phyloP scores from a whole-genome alignment of 371 early-diverging fungal species.

The Dichotomocladium elegans region DNA sequence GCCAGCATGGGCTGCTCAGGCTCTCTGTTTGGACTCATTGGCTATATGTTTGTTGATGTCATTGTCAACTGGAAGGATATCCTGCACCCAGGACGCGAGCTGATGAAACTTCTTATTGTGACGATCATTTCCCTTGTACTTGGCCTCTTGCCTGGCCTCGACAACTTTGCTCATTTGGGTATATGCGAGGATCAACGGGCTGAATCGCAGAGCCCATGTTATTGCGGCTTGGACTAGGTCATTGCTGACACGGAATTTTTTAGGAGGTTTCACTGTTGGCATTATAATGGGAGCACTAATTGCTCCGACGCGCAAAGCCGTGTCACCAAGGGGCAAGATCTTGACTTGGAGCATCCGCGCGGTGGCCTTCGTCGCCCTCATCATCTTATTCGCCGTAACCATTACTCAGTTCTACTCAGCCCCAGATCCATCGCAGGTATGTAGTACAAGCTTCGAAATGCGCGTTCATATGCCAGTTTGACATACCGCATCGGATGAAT shows the following conservation, averaged over 20 bases:
- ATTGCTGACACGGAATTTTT: no score
- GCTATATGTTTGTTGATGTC: conserved; percentile 76
- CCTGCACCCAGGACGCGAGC: conserved; percentile 61
- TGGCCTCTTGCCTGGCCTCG: conserved; percentile 73
- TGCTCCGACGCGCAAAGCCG: conserved; percentile 31
- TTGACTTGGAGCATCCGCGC: conserved; percentile 37
- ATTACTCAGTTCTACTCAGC: conserved; percentile 45
- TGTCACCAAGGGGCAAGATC: conserved; percentile 29
- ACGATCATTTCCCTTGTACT: conserved; percentile 62
- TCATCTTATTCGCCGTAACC: conserved; percentile 34
- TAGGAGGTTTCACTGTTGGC: conserved; percentile 62
- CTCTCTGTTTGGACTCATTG: conserved; percentile 79
- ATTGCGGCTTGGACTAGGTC: no score
- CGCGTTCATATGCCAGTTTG: not conserved
- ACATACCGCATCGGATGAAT: no score
- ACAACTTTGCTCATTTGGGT: conserved; percentile 74
- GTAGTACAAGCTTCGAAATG: not conserved
- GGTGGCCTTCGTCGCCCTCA: conserved; percentile 31
- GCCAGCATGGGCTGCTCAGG: conserved; percentile 84
- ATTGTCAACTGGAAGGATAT: conserved; percentile 76
- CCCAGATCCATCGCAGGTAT: conserved; percentile 26
- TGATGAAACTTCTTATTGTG: conserved; percentile 63
- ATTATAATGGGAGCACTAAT: conserved; percentile 43
- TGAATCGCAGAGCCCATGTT: no score
- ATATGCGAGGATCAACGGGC: conserved; percentile 36